Evolutionary conservation across 176 grass and related monocot genomes (phyloP), one percentile per base, ranked within the genome.

Genomic region (Carex myosuroides): DNA sequence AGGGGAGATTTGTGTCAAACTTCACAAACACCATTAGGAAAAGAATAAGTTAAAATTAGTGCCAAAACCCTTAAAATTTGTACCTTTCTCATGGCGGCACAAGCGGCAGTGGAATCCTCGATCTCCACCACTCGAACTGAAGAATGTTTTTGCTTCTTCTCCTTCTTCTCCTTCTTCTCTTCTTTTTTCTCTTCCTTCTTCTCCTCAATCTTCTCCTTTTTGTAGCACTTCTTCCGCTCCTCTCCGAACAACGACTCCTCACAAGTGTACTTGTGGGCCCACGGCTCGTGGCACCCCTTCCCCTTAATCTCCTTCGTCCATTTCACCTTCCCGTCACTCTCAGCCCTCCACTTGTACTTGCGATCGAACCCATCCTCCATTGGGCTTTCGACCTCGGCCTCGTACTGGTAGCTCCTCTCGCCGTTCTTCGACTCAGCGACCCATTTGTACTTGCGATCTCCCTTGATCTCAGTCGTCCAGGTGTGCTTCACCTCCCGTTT

Each of bases 321-420:
- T 62, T 88, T 92, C 87, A 94, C 39, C 66, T 88, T 92, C 41
- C 73, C 87, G 2, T 89, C 85, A 0, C 70, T 35, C 60, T 92
- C 91, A 55, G 92, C 79, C 85, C 79, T 84, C 94, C 94, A 97
- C 69, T 83, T 87, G 86, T 88, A 94, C 92, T 94, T 97, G 82
- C 92, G 90, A 85, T 94, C 92, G 76, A 97, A 94, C 0, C 92
- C 94, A 64, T 94, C 92, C 2, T 92, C n/a, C 79, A 76, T 24
- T 57, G 88, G 89, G 65, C 86, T 85, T 32, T 83, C 83, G 54
- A 97, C 18, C 72, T 97, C 91, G 2, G 89, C 89, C 87, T 87
- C 90, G 81, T 90, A 97, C 81, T 61, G 86, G 64, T 91, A 81
- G 16, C 41, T 48, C 41, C 55, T 79, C 65, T 90, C 88, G 4